Base-by-base conservation (phyloP, 345 rosid genomes). In the Theobroma cacao region DNA sequence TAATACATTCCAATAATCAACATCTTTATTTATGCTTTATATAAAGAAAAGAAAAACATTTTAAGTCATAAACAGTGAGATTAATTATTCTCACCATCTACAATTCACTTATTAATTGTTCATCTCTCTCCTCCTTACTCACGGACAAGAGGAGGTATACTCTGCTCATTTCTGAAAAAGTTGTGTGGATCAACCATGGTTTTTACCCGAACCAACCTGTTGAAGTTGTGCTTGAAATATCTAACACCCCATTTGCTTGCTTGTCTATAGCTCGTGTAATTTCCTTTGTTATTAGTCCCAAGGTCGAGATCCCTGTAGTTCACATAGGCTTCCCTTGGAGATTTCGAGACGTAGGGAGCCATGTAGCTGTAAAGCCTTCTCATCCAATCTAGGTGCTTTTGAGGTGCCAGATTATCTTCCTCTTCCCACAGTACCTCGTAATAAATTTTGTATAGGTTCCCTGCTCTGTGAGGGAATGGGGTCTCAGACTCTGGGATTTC, bases 81-180 rank as follows among this genome's bases (percentile, higher is more conserved):
- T n/a, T 40, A 40, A n/a, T n/a, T 40, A 40, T 4, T 40, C 43
- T 40, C 43, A 40, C 43, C 43, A 40, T 6, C 8, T 40, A 40
- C 43, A 40, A 45, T 14, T 48, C 53, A 48, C 20, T 17, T 48
- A 48, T 48, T n/a, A n/a, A n/a, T n/a, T n/a, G n/a, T n/a, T n/a
- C 43, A 5, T 40, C 43, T 45, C 1, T 53, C 59, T 52, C 3
- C 11, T 56, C 3, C 11, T 56, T 56, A 22, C 22, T 22, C 30
- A 22, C 11, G 31, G 1, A 24, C 1, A 58, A 80, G 64, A 13
- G 80, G 76, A 6, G 92, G 96, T 14, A 91, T 80, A 20, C 91
- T 90, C 72, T 91, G 93, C 31, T 87, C 93, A 53, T 86, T 73
- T 28, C 88, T 81, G 41, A 91, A 91, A 75, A 91, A 84, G 48